These are phyloP conservation scores for Cronartium ribicola DNA, from an alignment of 1,284 basidiomycete genomes.

Conservation along the genomic window DNA sequence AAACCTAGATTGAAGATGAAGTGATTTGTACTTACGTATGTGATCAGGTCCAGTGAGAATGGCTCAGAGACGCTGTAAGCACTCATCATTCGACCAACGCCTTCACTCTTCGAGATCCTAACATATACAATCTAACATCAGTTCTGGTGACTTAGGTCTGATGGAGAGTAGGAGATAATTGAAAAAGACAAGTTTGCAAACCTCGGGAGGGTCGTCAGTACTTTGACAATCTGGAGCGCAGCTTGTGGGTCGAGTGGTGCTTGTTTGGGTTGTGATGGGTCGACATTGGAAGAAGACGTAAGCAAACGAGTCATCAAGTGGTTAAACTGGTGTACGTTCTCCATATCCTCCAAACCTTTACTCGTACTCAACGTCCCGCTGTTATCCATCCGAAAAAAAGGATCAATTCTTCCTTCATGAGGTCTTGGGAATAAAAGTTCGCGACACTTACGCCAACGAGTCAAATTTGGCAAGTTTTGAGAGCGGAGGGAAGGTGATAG, in stretches of 20 bases:
- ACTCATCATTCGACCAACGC: neutral
- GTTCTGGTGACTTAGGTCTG: neutral
- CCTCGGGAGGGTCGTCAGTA: neutral
- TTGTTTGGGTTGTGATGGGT: neutral
- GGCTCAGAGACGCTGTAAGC: neutral
- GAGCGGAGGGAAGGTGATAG: neutral
- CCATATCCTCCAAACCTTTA: neutral
- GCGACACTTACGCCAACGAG: neutral
- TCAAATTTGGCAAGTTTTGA: neutral
- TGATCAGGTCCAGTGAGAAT: neutral
- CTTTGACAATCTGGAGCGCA: conserved; percentile 3
- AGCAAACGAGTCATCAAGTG: neutral
- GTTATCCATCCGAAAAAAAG: neutral
- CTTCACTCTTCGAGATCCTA: neutral
- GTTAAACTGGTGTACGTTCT: neutral
- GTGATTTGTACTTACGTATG: neutral
- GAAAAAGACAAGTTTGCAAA: neutral
- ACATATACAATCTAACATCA: neutral
- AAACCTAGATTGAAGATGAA: neutral
- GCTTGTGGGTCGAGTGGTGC: neutral
- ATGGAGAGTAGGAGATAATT: neutral
- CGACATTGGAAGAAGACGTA: neutral
- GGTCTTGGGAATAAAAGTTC: neutral
- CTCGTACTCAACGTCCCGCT: neutral
- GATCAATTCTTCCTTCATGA: neutral